Conservation (phyloP, 441 rosid genomes). For the Theobroma grandiflorum region DNA sequence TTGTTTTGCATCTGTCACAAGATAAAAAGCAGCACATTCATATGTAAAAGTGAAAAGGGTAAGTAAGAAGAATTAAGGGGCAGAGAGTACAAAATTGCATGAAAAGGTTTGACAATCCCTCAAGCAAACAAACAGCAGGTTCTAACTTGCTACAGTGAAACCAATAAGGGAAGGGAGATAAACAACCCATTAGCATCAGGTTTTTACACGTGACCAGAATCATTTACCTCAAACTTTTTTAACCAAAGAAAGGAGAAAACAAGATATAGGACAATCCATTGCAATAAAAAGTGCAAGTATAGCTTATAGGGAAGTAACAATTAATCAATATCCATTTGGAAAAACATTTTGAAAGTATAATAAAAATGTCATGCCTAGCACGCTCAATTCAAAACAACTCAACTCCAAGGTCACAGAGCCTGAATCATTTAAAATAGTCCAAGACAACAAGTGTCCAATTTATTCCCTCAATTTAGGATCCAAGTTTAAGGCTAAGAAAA, state of each 20-base stretch:
- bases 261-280: not conserved
- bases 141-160: not conserved
- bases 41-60: not conserved
- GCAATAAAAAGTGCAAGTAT: not conserved
- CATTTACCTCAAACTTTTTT: not conserved
- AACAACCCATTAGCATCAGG: not conserved
- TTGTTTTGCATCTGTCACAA: constrained; percentile 65
- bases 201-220: not conserved
- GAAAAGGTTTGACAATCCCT: not conserved
- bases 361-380: not conserved
- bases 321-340: not conserved
- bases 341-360: not conserved
- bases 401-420: not conserved
- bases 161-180: not conserved
- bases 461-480: not conserved
- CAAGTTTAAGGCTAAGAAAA: not conserved
- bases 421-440: too few species aligned
- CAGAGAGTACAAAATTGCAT: not conserved
- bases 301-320: not conserved
- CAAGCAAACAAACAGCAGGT: not conserved
- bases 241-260: not conserved
- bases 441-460: too few species aligned
- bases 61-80: not conserved
- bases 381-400: not conserved
- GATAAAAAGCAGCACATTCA: constrained; percentile 18